These are phyloP conservation scores for Pyrenophora graminea DNA, from an alignment of 2,329 filamentous ascomycete species.

Conservation along the genomic window DNA sequence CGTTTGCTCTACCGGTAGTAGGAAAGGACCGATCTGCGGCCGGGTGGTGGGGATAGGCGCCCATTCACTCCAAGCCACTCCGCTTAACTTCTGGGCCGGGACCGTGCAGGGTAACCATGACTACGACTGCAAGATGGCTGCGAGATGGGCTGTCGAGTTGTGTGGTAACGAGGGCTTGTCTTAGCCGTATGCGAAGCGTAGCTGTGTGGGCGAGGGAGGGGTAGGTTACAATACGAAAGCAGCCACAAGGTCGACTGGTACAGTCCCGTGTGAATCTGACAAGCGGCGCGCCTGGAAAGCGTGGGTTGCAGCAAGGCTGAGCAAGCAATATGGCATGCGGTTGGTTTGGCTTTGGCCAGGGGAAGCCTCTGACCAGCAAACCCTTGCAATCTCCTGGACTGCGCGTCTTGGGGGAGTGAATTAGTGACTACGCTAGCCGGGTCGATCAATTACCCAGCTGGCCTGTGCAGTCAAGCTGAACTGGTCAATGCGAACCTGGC, in stretches of 20 bases:
- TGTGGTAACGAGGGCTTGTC: constrained; percentile 11
- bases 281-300: not conserved
- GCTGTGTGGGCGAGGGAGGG: constrained; percentile 15
- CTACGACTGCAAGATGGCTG: not conserved
- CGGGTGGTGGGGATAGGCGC: constrained; percentile 20
- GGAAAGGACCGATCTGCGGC: constrained; percentile 20
- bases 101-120: constrained; percentile 7
- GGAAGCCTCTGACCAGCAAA: not conserved
- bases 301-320: constrained; percentile 33
- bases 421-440: constrained; percentile 10
- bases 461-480: constrained; percentile 1
- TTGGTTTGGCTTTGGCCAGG: constrained; percentile 25
- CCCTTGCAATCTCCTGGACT: too few species aligned
- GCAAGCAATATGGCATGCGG: constrained; percentile 10
- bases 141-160: too few species aligned
- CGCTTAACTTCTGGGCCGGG: constrained; percentile 16
- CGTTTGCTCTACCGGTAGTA: constrained; percentile 38
- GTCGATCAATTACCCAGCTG: constrained; percentile 24
- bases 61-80: constrained; percentile 1
- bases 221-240: constrained; percentile 33
- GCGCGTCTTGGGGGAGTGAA: not conserved
- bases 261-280: constrained; percentile 4
- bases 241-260: constrained; percentile 19
- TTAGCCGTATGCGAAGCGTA: not conserved
- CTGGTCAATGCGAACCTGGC: constrained; percentile 19